These are phyloP conservation scores for Scheffersomyces coipomensis DNA, from an alignment of 805 yeast genomes.

Conservation along the genomic window DNA sequence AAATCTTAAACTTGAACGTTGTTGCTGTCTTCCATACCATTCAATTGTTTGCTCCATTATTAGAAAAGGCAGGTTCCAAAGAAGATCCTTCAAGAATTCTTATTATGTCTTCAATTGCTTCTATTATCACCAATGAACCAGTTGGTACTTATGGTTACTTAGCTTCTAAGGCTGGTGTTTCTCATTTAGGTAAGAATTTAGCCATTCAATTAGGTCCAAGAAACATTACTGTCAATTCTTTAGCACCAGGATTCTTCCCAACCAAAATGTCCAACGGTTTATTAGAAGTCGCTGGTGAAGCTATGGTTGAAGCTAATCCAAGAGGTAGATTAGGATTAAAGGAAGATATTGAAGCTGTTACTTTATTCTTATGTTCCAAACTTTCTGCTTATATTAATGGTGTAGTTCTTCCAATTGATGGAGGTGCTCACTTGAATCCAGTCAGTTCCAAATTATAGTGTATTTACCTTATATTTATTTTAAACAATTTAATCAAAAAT, in stretches of 20 bases:
- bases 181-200: slow-evolving; percentile 62
- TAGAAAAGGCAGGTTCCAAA: slow-evolving; percentile 48
- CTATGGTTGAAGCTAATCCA: slow-evolving; percentile 52
- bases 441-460: slow-evolving; percentile 7
- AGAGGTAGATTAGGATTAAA: slow-evolving; percentile 60
- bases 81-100: slow-evolving; percentile 65
- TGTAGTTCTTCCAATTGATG: slow-evolving; percentile 65
- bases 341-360: slow-evolving; percentile 56
- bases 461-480: no score
- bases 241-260: slow-evolving; percentile 80
- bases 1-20: slow-evolving; percentile 62
- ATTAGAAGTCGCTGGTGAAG: slow-evolving; percentile 48
- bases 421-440: slow-evolving; percentile 52
- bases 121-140: slow-evolving; percentile 36
- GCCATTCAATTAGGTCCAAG: slow-evolving; percentile 66
- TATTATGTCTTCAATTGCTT: slow-evolving; percentile 67
- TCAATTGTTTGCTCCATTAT: slow-evolving; percentile 58
- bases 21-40: slow-evolving; percentile 67
- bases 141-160: slow-evolving; percentile 68
- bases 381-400: slow-evolving; percentile 67
- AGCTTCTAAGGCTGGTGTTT: slow-evolving; percentile 75
- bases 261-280: slow-evolving; percentile 72
- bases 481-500: neutral
- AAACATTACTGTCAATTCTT: slow-evolving; percentile 64
- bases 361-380: slow-evolving; percentile 52